phyloP scores from a whole-genome alignment of 805 yeast genomes.

The Torulaspora maleeae region DNA sequence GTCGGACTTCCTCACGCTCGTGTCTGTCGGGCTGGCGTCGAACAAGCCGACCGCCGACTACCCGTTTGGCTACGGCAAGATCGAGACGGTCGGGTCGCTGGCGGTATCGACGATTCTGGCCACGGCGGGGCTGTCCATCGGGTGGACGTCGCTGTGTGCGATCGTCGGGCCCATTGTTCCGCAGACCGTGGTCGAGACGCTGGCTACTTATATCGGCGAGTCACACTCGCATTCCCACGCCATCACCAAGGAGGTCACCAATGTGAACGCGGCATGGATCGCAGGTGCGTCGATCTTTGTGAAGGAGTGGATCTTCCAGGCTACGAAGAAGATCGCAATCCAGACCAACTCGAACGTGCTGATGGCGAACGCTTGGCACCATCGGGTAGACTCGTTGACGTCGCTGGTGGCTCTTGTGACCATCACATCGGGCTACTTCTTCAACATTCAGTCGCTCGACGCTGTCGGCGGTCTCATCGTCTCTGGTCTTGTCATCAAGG shows the following conservation, averaged over 20 bases:
- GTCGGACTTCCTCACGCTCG: constrained; percentile 82
- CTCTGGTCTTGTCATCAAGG: constrained; percentile 72
- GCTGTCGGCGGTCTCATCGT: constrained; percentile 89
- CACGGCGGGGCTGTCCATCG: constrained; percentile 86
- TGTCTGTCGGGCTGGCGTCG: constrained; percentile 75
- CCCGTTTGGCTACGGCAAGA: constrained; percentile 89
- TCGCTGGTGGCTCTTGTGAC: constrained; percentile 86
- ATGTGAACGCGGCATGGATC: constrained; percentile 93
- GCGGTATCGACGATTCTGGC: constrained; percentile 80
- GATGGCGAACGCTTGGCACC: constrained; percentile 98
- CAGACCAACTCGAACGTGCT: constrained; percentile 80
- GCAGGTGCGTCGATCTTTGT: constrained; percentile 84
- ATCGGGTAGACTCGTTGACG: constrained; percentile 88
- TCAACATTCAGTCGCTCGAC: constrained; percentile 79
- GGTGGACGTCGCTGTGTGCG: constrained; percentile 72
- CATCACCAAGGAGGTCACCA: constrained; percentile 42
- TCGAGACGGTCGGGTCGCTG: constrained; percentile 87
- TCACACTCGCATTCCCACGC: constrained; percentile 40
- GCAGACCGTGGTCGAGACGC: constrained; percentile 50
- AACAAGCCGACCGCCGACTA: constrained; percentile 54
- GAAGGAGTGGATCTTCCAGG: constrained; percentile 83
- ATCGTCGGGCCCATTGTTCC: constrained; percentile 67
- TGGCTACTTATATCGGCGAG: constrained; percentile 35
- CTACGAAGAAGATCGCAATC: constrained; percentile 76
- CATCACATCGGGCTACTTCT: constrained; percentile 76